Base-by-base conservation (phyloP, 805 yeast species). In the Pichia paraexigua region DNA sequence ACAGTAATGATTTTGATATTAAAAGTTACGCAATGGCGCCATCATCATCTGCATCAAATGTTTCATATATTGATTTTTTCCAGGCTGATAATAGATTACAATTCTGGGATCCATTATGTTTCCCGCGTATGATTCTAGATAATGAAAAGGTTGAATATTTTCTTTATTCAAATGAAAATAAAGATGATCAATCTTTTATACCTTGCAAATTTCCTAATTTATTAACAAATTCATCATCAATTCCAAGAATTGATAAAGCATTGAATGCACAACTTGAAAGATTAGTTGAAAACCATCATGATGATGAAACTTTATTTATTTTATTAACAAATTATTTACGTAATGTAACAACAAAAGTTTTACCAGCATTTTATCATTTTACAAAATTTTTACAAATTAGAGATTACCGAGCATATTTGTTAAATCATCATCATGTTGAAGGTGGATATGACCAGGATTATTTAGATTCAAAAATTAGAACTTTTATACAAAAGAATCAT, bases 1-100 rank as follows among this genome's bases (percentile, higher is more conserved):
- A 37, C 21, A 28, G 20, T 20, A 32, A n/a, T 39, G 27, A 32
- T 35, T 32, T 37, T 7, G 30, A n/a, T 22, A 5, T 15, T 35
- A 35, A 44, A 17, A 39, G 27, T 15, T 20, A 50, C 70, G 73
- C 44, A 75, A 74, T 59, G 61, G 71, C 35, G 68, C 72, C 27
- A 63, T 72, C 60, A 55, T 43, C 41, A 3, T 49, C 41, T 13
- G 22, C 41, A 4, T 28, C 52, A 24, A 47, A 49, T 15, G 15
- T 49, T 9, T 49, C 52, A 4, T 47, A 50, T 4, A 43, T 54
- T 20, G 56, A 53, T 25, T 50, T 56, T 13, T 46, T 53, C 40
- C 43, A 50, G 10, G 48, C 47, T 20, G 53, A 47, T 47, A 12
- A 12, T n/a, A 30, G 49, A 30, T 45, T 51, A 45, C 37, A 51